These are phyloP conservation scores for Kwoniella mangroviensis DNA, from an alignment of 768 basidiomycete species.

Conservation along the genomic window DNA sequence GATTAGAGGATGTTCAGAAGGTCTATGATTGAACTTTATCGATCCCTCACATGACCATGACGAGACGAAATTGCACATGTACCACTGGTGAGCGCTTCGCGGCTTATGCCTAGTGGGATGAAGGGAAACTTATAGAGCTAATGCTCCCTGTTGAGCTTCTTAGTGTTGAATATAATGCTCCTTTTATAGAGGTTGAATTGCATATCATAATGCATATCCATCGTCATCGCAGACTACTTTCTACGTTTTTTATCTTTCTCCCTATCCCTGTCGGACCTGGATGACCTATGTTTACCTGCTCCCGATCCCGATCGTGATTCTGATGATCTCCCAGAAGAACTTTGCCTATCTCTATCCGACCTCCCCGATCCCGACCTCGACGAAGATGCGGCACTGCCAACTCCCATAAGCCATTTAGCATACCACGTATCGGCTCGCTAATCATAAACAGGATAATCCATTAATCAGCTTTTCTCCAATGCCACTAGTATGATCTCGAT, in stretches of 20 bases:
- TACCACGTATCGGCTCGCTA: conserved; percentile 50
- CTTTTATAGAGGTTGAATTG: too few species aligned
- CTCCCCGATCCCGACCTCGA: neutral
- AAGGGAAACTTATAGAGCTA: too few species aligned
- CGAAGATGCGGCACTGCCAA: conserved; percentile 2
- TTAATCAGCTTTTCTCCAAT: neutral
- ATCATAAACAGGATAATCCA: neutral
- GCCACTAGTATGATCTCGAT: neutral
- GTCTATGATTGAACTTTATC: neutral
- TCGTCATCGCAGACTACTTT: too few species aligned
- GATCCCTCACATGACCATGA: too few species aligned
- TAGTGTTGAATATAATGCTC: too few species aligned
- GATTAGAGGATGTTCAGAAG: neutral
- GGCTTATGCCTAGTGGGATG: too few species aligned
- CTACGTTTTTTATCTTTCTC: too few species aligned
- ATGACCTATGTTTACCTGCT: neutral
- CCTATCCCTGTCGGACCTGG: too few species aligned
- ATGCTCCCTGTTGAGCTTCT: too few species aligned
- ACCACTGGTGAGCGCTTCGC: too few species aligned
- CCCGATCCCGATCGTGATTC: neutral
- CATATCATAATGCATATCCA: too few species aligned
- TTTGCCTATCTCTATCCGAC: neutral
- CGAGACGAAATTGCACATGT: too few species aligned
- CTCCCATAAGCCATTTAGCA: conserved; percentile 43
- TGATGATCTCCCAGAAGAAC: neutral